Evolutionary conservation across 202 grass and related monocot genomes (phyloP).

Genomic region (Panicum hallii): DNA sequence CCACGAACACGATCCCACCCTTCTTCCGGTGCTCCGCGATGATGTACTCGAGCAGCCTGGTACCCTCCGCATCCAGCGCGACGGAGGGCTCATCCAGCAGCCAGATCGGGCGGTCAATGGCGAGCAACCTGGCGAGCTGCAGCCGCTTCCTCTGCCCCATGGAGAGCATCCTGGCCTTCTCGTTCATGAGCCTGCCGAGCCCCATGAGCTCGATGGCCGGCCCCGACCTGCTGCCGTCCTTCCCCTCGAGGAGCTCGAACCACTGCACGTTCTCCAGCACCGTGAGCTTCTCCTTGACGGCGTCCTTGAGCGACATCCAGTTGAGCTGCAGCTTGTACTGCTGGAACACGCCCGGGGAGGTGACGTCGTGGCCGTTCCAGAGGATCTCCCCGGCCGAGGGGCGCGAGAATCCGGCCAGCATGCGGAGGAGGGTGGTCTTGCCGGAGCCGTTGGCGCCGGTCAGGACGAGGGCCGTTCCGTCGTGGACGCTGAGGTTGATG

Average conservation of each 20-base stretch:
- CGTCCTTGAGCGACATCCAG: conserved; percentile 90
- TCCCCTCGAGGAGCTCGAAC: conserved; percentile 97
- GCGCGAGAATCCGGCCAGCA: conserved; percentile 87
- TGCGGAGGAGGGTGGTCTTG: conserved; percentile 87
- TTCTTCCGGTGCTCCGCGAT: conserved; percentile 91
- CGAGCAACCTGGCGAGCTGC: conserved; percentile 77
- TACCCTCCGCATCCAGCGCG: conserved; percentile 77
- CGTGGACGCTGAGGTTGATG: conserved; percentile 85
- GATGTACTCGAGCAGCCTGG: conserved; percentile 76
- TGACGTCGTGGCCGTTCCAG: conserved; percentile 92
- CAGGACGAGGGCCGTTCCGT: conserved; percentile 81
- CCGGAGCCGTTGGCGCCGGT: conserved; percentile 94
- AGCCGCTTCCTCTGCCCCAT: conserved; percentile 96
- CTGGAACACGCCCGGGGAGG: conserved; percentile 84
- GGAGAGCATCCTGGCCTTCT: conserved; percentile 93
- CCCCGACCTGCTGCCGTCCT: conserved; percentile 61
- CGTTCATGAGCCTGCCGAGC: conserved; percentile 84
- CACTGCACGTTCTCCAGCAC: conserved; percentile 96
- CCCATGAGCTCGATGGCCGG: conserved; percentile 89
- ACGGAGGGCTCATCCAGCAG: conserved; percentile 95
- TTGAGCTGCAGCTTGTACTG: conserved; percentile 97
- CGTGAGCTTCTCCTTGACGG: conserved; percentile 82
- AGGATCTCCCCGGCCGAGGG: conserved; percentile 85
- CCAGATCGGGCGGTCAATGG: conserved; percentile 93
- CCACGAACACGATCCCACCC: conserved; percentile 92